Evolutionary conservation across 768 basidiomycete genomes (phyloP).

Genomic region (Lactarius trivialis): DNA sequence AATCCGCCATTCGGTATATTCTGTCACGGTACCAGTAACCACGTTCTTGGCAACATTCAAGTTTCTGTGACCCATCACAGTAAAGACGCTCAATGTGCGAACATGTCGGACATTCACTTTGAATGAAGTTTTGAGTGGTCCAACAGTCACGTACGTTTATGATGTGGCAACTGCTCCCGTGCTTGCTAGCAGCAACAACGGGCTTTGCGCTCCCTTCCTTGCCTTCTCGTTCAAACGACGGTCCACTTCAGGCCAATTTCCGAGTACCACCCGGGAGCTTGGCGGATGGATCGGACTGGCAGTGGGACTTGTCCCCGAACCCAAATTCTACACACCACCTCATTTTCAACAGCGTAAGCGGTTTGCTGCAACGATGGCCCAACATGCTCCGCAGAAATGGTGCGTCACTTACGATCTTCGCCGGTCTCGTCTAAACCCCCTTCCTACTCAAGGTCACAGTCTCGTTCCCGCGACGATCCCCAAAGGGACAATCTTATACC

Average conservation of each 20-base stretch:
- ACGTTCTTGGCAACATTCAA: too few relatives aligned
- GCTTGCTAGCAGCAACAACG: neutral
- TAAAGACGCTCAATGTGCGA: too few relatives aligned
- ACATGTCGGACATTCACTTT: too few relatives aligned
- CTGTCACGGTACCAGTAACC: too few relatives aligned
- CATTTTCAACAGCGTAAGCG: constrained; percentile 32
- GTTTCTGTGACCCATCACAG: too few relatives aligned
- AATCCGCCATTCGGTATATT: too few relatives aligned
- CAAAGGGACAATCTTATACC: constrained; percentile 19
- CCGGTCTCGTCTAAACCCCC: neutral
- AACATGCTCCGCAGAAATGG: constrained; percentile 29
- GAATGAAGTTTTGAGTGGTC: too few relatives aligned
- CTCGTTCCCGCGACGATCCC: constrained; percentile 18
- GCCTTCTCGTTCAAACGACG: constrained; percentile 24
- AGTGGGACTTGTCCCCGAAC: constrained; percentile 24
- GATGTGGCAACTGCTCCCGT: neutral
- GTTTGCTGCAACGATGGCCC: constrained; percentile 36
- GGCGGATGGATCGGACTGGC: neutral
- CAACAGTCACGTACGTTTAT: neutral
- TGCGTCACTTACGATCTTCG: neutral
- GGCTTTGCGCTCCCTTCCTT: neutral
- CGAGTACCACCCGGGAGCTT: neutral
- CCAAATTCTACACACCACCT: constrained; percentile 30
- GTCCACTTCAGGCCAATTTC: constrained; percentile 22
- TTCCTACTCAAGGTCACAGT: constrained; percentile 8